These are phyloP conservation scores for Tylopilus subfusipes DNA, from an alignment of 768 basidiomycete species.

Conservation along the genomic window DNA sequence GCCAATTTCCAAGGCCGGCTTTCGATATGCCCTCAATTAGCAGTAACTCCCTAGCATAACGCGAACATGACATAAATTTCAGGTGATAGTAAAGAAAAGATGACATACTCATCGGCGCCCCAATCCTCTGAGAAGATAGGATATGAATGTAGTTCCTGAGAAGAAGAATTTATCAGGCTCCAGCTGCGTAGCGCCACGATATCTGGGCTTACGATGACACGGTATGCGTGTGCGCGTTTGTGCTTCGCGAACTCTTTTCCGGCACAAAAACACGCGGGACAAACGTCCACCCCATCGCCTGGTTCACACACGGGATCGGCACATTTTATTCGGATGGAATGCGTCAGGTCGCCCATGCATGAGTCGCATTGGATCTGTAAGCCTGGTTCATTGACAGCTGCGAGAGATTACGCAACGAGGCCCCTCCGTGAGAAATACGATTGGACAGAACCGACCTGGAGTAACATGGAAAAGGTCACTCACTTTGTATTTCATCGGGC, in stretches of 20 bases:
- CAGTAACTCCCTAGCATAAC: conserved; percentile 67
- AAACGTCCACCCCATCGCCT: conserved; percentile 85
- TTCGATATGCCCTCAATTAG: conserved; percentile 83
- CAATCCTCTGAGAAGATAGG: conserved; percentile 94
- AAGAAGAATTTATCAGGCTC: neutral
- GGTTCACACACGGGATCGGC: conserved; percentile 75
- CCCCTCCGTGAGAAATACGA: conserved; percentile 28
- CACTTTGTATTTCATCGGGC: conserved; percentile 65
- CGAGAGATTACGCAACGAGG: conserved; percentile 26
- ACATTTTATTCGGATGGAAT: conserved; percentile 96
- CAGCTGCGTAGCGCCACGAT: neutral
- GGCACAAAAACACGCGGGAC: conserved; percentile 86
- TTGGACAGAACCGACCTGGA: neutral
- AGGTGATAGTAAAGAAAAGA: neutral
- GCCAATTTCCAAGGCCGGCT: conserved; percentile 95
- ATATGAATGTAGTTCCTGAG: conserved; percentile 90
- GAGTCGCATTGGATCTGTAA: conserved; percentile 81
- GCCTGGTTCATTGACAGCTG: conserved; percentile 78
- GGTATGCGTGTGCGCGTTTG: conserved; percentile 83
- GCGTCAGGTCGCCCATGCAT: conserved; percentile 86
- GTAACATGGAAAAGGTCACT: conserved; percentile 18
- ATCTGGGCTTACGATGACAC: conserved; percentile 67
- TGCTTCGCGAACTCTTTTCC: conserved; percentile 89
- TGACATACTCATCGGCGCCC: conserved; percentile 92
- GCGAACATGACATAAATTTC: conserved; percentile 3